Evolutionary conservation across 2,329 filamentous ascomycete species (phyloP).

Genomic region (Scytalidium lignicola): DNA sequence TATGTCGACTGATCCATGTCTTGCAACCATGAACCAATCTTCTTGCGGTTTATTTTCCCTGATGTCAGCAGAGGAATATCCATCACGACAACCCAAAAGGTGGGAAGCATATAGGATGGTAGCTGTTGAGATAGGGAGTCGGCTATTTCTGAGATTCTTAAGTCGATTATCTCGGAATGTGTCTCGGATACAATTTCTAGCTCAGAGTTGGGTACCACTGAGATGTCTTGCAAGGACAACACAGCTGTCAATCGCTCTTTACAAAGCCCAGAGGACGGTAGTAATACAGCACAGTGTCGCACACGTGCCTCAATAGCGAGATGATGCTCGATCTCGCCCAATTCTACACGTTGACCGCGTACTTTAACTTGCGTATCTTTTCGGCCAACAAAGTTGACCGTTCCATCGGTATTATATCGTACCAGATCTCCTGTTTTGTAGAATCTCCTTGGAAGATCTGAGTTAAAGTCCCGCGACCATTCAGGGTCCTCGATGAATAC

Average conservation of each 20-base stretch:
- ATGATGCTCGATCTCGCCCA: slow-evolving; percentile 49
- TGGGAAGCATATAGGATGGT: slow-evolving; percentile 30
- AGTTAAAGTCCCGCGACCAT: slow-evolving; percentile 8
- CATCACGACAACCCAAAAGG: slow-evolving; percentile 25
- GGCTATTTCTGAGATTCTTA: slow-evolving; percentile 6
- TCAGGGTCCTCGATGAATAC: slow-evolving; percentile 10
- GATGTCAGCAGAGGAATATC: slow-evolving; percentile 26
- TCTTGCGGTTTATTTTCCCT: slow-evolving; percentile 28
- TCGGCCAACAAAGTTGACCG: slow-evolving; percentile 57
- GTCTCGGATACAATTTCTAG: slow-evolving; percentile 51
- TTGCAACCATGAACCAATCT: slow-evolving; percentile 6
- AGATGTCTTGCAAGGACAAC: slow-evolving; percentile 54
- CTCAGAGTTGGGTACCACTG: slow-evolving; percentile 55
- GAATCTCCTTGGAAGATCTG: slow-evolving; percentile 15
- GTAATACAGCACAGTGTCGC: slow-evolving; percentile 43
- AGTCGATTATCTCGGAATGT: background rate
- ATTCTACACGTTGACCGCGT: slow-evolving; percentile 58
- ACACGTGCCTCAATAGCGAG: background rate
- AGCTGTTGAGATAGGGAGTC: slow-evolving; percentile 24
- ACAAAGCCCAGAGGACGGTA: slow-evolving; percentile 39
- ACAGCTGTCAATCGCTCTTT: slow-evolving; percentile 46
- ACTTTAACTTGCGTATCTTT: slow-evolving; percentile 62
- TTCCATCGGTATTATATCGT: slow-evolving; percentile 49
- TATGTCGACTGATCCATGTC: slow-evolving; percentile 7
- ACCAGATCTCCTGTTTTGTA: slow-evolving; percentile 30